Conservation (phyloP, 2,329 filamentous ascomycete genomes). For the Chaetomiaceae sp. region DNA sequence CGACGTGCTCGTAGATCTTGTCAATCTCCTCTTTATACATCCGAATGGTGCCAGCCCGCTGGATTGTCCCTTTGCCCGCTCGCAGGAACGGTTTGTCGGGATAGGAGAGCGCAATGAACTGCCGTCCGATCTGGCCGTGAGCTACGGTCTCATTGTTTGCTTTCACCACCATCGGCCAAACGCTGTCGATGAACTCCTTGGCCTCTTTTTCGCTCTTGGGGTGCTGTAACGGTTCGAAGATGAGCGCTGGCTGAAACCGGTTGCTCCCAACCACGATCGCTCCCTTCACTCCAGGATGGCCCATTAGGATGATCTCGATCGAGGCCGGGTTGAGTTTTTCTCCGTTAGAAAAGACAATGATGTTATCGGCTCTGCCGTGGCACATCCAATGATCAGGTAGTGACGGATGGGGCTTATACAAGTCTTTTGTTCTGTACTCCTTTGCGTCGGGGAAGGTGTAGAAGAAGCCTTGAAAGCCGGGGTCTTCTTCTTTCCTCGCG, state of each 20-base stretch:
- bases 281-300: conserved; percentile 38
- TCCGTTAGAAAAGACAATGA: conserved; percentile 48
- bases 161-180: conserved; percentile 42
- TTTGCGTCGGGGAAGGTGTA: conserved; percentile 37
- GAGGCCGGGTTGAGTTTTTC: conserved; percentile 48
- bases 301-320: conserved; percentile 39
- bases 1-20: conserved; percentile 35
- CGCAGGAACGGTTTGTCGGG: conserved; percentile 41
- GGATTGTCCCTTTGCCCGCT: conserved; percentile 44
- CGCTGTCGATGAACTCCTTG: conserved; percentile 35
- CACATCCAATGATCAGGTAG: conserved; percentile 36
- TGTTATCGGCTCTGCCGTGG: conserved; percentile 38
- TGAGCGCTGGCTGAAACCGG: conserved; percentile 43
- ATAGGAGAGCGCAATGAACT: conserved; percentile 38
- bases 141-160: conserved; percentile 42
- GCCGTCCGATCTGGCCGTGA: conserved; percentile 42
- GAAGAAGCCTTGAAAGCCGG: conserved; percentile 38
- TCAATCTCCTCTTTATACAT: conserved; percentile 43
- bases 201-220: conserved; percentile 30
- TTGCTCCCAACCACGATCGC: conserved; percentile 44
- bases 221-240: conserved; percentile 41
- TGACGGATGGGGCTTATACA: conserved; percentile 39
- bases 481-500: conserved; percentile 36
- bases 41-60: conserved; percentile 37
- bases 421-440: conserved; percentile 43